Conservation (phyloP, 306 rosid species). For the Gastrolobium bilobum region DNA sequence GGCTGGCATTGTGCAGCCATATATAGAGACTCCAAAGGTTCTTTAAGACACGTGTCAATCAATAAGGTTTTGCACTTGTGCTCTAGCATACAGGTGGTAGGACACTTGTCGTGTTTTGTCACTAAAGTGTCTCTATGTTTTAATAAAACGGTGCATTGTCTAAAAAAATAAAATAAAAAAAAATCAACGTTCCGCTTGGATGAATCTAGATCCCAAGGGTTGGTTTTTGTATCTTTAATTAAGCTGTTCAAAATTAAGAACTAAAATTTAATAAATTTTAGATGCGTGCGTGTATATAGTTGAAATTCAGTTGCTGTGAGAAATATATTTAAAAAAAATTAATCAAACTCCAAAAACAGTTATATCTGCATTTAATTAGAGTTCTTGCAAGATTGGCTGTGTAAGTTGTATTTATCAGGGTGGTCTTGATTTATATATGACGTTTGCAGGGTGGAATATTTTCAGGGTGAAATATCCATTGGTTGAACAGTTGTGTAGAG, state of each 20-base stretch:
- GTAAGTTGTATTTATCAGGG: not conserved
- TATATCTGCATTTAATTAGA: not conserved
- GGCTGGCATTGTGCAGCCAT: conserved; percentile 8
- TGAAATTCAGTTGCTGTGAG: not conserved
- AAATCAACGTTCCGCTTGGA: not conserved
- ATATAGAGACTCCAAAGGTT: conserved; percentile 43
- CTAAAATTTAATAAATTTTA: not conserved
- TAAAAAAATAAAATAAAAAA: not conserved
- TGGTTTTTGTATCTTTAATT: not conserved
- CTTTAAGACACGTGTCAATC: conserved; percentile 63
- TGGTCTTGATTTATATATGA: not conserved
- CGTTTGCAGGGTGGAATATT: not conserved
- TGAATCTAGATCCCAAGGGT: not conserved
- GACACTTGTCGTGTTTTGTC: conserved; percentile 68
- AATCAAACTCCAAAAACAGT: not conserved
- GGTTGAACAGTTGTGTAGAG: conserved; percentile 43
- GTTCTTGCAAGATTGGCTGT: not conserved
- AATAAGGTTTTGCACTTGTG: conserved; percentile 54
- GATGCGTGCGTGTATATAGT: not conserved
- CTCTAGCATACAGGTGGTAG: conserved; percentile 69
- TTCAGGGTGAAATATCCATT: conserved; percentile 1
- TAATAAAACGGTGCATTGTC: conserved; percentile 57
- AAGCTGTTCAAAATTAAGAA: not conserved
- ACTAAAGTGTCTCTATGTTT: not conserved
- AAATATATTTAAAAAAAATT: not conserved